Evolutionary conservation across 306 rosid genomes (phyloP), one percentile per base, ranked within the genome.

Genomic region (Vigna trinervia): DNA sequence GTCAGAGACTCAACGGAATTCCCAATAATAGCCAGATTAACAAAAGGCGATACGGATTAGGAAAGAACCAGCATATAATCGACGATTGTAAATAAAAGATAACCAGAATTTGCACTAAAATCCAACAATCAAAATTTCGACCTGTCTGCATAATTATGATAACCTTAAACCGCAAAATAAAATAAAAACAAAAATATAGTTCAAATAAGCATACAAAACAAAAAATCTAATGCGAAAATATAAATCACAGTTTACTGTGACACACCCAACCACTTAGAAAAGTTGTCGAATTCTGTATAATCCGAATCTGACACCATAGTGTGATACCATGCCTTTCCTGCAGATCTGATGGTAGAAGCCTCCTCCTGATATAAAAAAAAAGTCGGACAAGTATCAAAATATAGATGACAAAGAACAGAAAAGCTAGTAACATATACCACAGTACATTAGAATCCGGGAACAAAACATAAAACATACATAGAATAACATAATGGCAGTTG

Each of bases 261-360:
- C 1, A 90, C 91, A 17, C 93, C 93, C 5, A 93, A 71, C 98
- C 98, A 93, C 87, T 93, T 93, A 4, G 94, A 36, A 69, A 93
- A 93, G 79, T 78, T 80, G 12, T 93, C 98, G 0, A 93, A 93
- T 68, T 93, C 97, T 7, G 97, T 82, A 76, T 93, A 93, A 68
- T 93, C 97, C 2, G 91, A 86, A 54, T 93, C 98, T 0, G 98
- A 91, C 50, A 91, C 89, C 98, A 94, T 94, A 9, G 97, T 94
- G 30, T 88, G 84, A 47, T 90, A 91, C 96, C 96, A 94, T 1
- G 92, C 87, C 30, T 94, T 94, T 28, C 98, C 97, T 0, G 98
- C 96, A n/a, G 96, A 86, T 86, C 80, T 84, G 73, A 90, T 78
- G 0, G 85, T 87, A 48, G 85, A 0, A 30, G 98, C 96, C 15